Evolutionary conservation across 306 rosid genomes (phyloP).

Genomic region (Cyamopsis tetragonoloba): DNA sequence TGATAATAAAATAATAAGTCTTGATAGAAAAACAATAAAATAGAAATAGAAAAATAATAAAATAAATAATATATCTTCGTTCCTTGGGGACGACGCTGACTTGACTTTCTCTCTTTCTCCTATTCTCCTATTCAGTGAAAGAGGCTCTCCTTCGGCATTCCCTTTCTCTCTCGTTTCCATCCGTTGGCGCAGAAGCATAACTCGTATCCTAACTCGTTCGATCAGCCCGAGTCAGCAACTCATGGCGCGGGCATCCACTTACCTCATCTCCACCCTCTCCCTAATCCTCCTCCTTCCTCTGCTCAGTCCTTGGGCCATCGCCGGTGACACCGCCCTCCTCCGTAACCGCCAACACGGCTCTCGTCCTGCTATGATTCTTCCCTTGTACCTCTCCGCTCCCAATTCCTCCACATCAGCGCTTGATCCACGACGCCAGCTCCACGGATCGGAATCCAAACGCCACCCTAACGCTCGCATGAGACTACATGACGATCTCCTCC

Average conservation of each 20-base stretch:
- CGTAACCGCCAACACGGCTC: slow-evolving; percentile 27
- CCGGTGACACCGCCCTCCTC: slow-evolving; percentile 32
- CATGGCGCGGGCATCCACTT: slow-evolving; percentile 45
- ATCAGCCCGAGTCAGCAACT: slow-evolving; percentile 31
- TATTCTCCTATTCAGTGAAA: neutral
- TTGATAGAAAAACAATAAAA: too few species aligned
- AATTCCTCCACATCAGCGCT: slow-evolving; percentile 35
- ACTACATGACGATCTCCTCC: slow-evolving; percentile 91
- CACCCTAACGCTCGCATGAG: slow-evolving; percentile 86
- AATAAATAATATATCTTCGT: neutral
- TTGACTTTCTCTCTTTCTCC: slow-evolving; percentile 4
- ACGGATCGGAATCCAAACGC: slow-evolving; percentile 47
- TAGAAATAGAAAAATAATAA: too few species aligned
- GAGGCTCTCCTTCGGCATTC: neutral
- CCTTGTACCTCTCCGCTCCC: slow-evolving; percentile 58
- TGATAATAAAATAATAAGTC: too few species aligned
- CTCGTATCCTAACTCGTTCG: slow-evolving; percentile 23
- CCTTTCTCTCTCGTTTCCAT: slow-evolving; percentile 22
- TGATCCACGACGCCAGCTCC: slow-evolving; percentile 61
- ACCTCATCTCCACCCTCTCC: slow-evolving; percentile 17
- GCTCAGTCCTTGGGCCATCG: slow-evolving; percentile 5
- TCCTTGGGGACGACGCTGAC: neutral
- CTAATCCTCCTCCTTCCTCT: slow-evolving; percentile 7
- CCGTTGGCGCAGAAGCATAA: slow-evolving; percentile 7
- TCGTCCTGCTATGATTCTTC: slow-evolving; percentile 67